Conservation (phyloP, 345 rosid species). For the Litchi chinensis region DNA sequence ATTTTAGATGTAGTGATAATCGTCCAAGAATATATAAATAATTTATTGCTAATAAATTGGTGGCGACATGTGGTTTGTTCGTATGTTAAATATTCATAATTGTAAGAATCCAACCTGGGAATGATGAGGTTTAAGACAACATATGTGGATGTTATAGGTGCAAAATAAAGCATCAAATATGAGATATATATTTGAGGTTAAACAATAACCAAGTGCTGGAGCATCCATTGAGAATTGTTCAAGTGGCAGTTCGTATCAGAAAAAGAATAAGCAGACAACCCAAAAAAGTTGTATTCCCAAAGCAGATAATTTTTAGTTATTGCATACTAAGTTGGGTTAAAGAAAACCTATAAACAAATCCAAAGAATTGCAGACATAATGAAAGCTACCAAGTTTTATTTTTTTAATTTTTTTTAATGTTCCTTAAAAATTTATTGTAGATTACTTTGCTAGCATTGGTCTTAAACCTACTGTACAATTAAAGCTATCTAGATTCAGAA, state of each 20-base stretch:
- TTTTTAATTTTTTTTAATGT: background rate
- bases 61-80: background rate
- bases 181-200: background rate
- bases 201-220: background rate
- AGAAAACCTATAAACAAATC: background rate
- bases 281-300: conserved; percentile 22
- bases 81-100: background rate
- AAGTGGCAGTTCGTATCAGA: conserved; percentile 3
- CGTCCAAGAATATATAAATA: background rate
- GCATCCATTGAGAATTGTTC: conserved; percentile 13
- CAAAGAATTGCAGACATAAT: conserved; percentile 5
- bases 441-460: conserved; percentile 10
- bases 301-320: conserved; percentile 2
- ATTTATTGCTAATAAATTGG: background rate
- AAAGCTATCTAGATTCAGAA: conserved; percentile 24
- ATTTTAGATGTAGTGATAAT: too few species aligned
- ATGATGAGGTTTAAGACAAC: background rate
- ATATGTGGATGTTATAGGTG: background rate
- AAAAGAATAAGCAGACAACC: background rate
- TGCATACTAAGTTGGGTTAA: conserved; percentile 7
- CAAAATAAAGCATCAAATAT: background rate
- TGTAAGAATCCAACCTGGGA: background rate
- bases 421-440: background rate
- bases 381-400: background rate
- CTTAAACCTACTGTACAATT: conserved; percentile 7